Base-by-base conservation (phyloP, 371 early-diverging fungal species). In the Pancytospora epiphaga region DNA sequence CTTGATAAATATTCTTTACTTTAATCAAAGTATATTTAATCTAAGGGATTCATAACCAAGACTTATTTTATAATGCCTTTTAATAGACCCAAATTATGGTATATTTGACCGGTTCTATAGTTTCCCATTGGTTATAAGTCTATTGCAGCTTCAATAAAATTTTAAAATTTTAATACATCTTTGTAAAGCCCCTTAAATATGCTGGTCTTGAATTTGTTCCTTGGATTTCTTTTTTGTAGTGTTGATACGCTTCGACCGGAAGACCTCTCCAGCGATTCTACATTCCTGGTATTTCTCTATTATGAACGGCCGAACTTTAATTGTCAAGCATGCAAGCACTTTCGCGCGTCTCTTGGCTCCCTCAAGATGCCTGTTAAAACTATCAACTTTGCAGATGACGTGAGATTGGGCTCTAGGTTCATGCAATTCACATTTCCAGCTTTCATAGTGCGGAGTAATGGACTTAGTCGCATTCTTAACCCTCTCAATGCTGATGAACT, bases 281-380 rank as follows among this genome's bases (percentile, higher is more conserved):
- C 56, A 6, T 74, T 77, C 49, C 36, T 77, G 22, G 66, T 74
- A 18, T 77, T 66, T 52, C 49, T 74, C 19, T 74, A 77, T 39
- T 74, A 71, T 34, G 65, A 66, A 25, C 62, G 58, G 25, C 51
- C 54, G 0, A 50, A 69, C 39, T 36, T 71, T 30, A 47, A 62
- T 15, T 77, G 78, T 36, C 37, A 66, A 18, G 32, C 50, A 1
- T 77, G 78, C 61, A 64, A 62, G 27, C 2, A 50, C n/a, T 71
- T 74, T 40, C 70, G 66, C 32, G 49, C 36, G 27, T 58, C 51
- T 19, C 60, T 77, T 4, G 36, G 50, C 3, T 25, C 50, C 0
- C 25, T 77, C 3, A 49, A 50, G 19, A 62, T 77, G 2, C 58
- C 56, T 39, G 62, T 77, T 4, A 70, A 70, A 50, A 69, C 22